Conservation (phyloP, 2,329 filamentous ascomycete species). For the Seiridium cupressi region DNA sequence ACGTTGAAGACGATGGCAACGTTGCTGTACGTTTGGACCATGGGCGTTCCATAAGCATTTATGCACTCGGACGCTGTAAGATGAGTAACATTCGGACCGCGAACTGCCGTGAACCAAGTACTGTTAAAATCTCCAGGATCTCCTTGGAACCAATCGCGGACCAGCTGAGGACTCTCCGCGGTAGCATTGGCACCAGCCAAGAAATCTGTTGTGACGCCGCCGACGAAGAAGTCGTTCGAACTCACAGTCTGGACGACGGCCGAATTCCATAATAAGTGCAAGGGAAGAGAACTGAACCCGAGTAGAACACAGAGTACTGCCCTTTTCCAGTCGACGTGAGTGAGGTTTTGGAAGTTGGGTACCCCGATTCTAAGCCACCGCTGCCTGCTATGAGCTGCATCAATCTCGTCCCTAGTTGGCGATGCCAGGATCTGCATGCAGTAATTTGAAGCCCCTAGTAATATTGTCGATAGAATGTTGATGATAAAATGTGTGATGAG, state of each 20-base stretch:
- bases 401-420: not conserved
- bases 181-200: not conserved
- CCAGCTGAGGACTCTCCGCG: not conserved
- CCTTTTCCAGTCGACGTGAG: not conserved
- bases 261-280: slow-evolving; percentile 8
- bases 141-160: not conserved
- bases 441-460: not conserved
- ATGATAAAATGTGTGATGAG: not conserved
- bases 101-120: not conserved
- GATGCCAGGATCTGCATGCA: slow-evolving; percentile 2
- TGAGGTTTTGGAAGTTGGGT: slow-evolving; percentile 1
- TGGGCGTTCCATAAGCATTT: not conserved
- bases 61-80: slow-evolving; percentile 6
- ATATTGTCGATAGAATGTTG: not conserved
- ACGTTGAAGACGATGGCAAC: slow-evolving; percentile 3
- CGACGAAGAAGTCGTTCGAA: slow-evolving; percentile 2
- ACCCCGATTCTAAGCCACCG: not conserved
- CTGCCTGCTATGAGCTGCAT: not conserved
- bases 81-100: not conserved
- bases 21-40: not conserved
- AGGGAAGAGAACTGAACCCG: not conserved
- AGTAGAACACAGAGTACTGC: not conserved
- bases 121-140: not conserved
- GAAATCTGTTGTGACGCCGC: slow-evolving; percentile 6
- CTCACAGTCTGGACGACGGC: slow-evolving; percentile 6